Conservation (phyloP, 1,284 basidiomycete genomes). For the Leccinum fuscescens region DNA sequence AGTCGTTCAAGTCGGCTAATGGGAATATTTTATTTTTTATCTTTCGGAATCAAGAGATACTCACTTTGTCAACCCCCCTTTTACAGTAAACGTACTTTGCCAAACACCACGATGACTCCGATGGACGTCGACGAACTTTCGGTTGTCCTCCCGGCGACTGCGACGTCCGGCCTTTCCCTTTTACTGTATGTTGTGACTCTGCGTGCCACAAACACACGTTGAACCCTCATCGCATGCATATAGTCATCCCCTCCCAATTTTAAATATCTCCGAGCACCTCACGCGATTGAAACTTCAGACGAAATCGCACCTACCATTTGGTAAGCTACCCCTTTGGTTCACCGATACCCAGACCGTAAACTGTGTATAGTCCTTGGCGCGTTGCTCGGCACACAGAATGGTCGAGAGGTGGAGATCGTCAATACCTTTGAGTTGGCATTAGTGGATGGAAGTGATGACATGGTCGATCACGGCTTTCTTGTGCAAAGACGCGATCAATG, state of each 20-base stretch:
- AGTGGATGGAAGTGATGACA: constrained; percentile 46
- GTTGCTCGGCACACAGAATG: constrained; percentile 90
- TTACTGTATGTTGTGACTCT: constrained; percentile 53
- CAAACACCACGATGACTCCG: constrained; percentile 48
- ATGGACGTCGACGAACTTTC: constrained; percentile 78
- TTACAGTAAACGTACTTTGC: neutral
- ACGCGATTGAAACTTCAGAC: constrained; percentile 81
- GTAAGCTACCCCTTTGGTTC: constrained; percentile 39
- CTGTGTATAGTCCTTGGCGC: constrained; percentile 77
- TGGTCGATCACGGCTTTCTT: constrained; percentile 81
- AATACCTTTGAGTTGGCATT: constrained; percentile 92
- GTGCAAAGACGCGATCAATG: constrained; percentile 87
- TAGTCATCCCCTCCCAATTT: constrained; percentile 93
- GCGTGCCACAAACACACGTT: neutral
- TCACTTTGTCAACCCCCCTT: neutral
- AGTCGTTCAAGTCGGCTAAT: constrained; percentile 53
- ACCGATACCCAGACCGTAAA: constrained; percentile 1
- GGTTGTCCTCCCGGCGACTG: constrained; percentile 66
- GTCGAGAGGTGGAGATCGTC: constrained; percentile 92
- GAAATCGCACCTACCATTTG: constrained; percentile 59
- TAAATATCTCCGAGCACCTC: constrained; percentile 95
- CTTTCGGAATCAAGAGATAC: neutral
- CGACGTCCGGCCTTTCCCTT: constrained; percentile 67
- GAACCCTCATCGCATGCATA: constrained; percentile 19
- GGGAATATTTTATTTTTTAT: constrained; percentile 31